Conservation (phyloP, 305 asterid species). For the Plantago coronopus region DNA sequence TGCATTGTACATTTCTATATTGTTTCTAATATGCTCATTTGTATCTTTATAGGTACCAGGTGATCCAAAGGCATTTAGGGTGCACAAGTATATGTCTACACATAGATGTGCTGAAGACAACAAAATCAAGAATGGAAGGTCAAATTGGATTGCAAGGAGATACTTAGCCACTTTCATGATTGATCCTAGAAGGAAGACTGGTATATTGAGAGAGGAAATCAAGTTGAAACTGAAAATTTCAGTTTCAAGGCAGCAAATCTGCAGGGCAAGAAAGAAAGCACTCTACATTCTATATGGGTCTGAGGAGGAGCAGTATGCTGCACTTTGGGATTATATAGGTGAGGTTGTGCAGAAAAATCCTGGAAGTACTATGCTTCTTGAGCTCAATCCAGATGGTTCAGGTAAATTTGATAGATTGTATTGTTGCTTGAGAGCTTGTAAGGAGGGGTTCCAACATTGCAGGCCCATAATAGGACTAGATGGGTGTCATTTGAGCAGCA, state of each 20-base stretch:
- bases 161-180: neutral
- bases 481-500: neutral
- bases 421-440: neutral
- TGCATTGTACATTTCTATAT: too few relatives aligned
- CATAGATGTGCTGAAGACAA: neutral
- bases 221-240: too few relatives aligned
- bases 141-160: neutral
- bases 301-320: neutral
- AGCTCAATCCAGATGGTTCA: too few relatives aligned
- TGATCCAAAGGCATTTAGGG: neutral
- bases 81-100: neutral
- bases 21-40: too few relatives aligned
- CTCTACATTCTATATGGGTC: neutral
- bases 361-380: neutral
- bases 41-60: too few relatives aligned
- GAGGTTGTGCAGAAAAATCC: neutral
- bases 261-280: neutral
- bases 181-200: neutral
- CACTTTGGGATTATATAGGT: neutral
- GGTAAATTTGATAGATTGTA: neutral
- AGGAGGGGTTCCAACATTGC: neutral
- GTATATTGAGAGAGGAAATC: neutral
- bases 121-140: neutral
- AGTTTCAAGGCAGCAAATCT: neutral
- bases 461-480: neutral